Evolutionary conservation across 2,329 filamentous ascomycete species (phyloP).

Genomic region (Cryphonectria naterciae): DNA sequence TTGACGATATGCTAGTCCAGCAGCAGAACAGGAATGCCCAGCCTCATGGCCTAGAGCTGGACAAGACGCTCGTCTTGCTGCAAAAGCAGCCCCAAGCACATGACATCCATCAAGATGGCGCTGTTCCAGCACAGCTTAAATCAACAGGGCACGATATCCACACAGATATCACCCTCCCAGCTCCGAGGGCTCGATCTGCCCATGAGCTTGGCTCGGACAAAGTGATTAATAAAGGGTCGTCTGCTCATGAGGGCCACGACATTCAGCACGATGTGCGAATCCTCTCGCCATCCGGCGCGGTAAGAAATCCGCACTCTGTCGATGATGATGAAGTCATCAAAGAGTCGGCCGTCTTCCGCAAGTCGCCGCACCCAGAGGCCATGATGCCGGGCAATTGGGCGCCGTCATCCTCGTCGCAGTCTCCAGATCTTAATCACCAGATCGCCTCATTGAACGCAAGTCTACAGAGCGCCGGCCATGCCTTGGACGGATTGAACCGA

Average conservation of each 20-base stretch:
- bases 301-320: slow-evolving; percentile 20
- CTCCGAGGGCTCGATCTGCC: slow-evolving; percentile 6
- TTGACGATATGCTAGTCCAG: slow-evolving; percentile 18
- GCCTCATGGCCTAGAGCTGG: slow-evolving; percentile 24
- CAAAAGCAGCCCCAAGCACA: background rate
- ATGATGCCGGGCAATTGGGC: slow-evolving; percentile 21
- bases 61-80: slow-evolving; percentile 15
- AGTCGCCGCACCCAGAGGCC: slow-evolving; percentile 25
- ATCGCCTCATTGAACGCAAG: slow-evolving; percentile 16
- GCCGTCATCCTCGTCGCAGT: slow-evolving; percentile 8
- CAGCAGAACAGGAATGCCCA: slow-evolving; percentile 3
- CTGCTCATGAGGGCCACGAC: slow-evolving; percentile 12
- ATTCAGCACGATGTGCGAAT: slow-evolving; percentile 27
- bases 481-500: slow-evolving; percentile 7
- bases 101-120: slow-evolving; percentile 11
- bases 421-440: background rate
- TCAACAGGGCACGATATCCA: slow-evolving; percentile 8
- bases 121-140: background rate
- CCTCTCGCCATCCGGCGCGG: slow-evolving; percentile 24
- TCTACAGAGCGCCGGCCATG: slow-evolving; percentile 15
- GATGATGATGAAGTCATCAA: slow-evolving; percentile 21
- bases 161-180: slow-evolving; percentile 12
- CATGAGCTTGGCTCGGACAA: slow-evolving; percentile 15
- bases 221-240: background rate
- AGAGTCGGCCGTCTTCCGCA: slow-evolving; percentile 23